Conservation (phyloP, 176 grass and related monocot species). For the Elaeis guineensis region DNA sequence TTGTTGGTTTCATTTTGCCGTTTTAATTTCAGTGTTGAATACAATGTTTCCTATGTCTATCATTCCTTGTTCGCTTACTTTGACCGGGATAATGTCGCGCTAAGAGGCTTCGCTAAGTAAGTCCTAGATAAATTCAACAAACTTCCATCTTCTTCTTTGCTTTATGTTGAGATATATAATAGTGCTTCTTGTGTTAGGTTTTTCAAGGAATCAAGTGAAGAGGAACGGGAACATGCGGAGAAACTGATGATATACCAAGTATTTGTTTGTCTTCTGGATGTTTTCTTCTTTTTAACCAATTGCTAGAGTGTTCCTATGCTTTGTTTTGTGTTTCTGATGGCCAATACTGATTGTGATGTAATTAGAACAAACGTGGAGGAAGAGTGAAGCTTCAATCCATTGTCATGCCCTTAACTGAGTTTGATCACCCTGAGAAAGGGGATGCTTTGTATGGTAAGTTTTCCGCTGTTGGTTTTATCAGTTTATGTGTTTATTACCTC, state of each 20-base stretch:
- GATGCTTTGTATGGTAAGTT: constrained; percentile 18
- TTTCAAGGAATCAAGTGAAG: constrained; percentile 17
- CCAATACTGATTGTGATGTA: not conserved
- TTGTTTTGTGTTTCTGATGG: not conserved
- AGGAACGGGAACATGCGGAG: constrained; percentile 9
- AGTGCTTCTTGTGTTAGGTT: not conserved
- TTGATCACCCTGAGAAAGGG: constrained; percentile 25
- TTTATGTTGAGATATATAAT: no score
- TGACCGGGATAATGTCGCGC: constrained; percentile 77
- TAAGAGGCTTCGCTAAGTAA: constrained; percentile 84
- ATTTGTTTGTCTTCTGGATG: no score
- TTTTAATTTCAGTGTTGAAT: constrained; percentile 61
- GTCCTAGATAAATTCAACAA: not conserved
- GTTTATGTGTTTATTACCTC: no score
- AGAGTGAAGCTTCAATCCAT: constrained; percentile 20
- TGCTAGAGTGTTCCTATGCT: not conserved
- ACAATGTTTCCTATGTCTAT: constrained; percentile 82
- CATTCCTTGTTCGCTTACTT: constrained; percentile 94
- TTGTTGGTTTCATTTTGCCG: not conserved
- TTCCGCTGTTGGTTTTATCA: not conserved
- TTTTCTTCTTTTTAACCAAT: not conserved
- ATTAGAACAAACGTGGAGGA: constrained; percentile 23
- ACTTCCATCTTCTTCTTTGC: no score
- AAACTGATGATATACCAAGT: constrained; percentile 15
- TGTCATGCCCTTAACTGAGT: constrained; percentile 9